These are phyloP conservation scores for Artemisia princeps DNA, from an alignment of 140 eudicot genomes.

Conservation along the genomic window DNA sequence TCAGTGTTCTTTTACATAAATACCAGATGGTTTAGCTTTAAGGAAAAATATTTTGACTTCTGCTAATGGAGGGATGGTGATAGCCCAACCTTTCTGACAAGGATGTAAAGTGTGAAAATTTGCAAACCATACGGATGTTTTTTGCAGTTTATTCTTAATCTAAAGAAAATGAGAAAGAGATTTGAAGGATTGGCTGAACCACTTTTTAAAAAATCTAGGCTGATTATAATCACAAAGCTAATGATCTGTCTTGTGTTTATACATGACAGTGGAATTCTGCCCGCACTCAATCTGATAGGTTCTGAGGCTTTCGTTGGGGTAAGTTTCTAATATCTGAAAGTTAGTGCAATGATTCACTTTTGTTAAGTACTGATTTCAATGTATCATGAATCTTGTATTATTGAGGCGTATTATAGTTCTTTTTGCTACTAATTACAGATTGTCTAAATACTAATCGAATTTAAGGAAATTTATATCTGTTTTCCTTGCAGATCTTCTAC, in stretches of 20 bases:
- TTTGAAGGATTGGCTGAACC: neutral
- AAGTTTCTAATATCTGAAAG: slow-evolving; percentile 24
- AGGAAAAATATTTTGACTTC: no score
- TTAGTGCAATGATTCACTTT: no score
- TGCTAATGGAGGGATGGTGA: no score
- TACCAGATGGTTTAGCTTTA: no score
- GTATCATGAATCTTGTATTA: neutral
- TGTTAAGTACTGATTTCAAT: neutral
- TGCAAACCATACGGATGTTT: no score
- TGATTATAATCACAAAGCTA: slow-evolving; percentile 18
- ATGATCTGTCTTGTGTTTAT: neutral
- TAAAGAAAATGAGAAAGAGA: neutral
- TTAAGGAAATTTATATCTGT: neutral
- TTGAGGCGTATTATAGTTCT: neutral
- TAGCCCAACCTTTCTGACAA: no score
- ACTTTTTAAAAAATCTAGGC: neutral
- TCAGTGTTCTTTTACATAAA: no score
- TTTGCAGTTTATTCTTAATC: neutral
- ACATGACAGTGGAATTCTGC: slow-evolving; percentile 67
- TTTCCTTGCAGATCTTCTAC: slow-evolving; percentile 53
- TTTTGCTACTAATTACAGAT: neutral
- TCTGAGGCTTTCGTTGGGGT: slow-evolving; percentile 71
- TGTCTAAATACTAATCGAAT: neutral
- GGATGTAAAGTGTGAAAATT: no score
- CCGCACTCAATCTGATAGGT: slow-evolving; percentile 53